A percentile compares a stretch with the other conserved stretches of the same genome.
phyloP scores from a whole-genome alignment of 78 protist species.

The Dictyostelium firmibasis region DNA sequence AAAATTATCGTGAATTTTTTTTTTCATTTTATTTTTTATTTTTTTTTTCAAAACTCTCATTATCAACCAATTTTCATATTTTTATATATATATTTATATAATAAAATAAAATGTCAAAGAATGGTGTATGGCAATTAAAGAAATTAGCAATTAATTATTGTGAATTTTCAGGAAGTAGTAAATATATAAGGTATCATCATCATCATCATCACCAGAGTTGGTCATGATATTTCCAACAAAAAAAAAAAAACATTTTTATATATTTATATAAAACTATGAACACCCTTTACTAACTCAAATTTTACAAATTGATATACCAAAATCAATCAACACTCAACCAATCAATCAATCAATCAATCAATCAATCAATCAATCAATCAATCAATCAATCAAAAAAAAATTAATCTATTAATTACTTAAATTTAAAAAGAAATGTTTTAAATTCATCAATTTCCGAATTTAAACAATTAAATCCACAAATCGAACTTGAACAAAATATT shows the following conservation, averaged over 20 bases:
- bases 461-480: constrained; percentile 45
- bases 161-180: constrained; percentile 59
- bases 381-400: too few species aligned
- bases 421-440: constrained; percentile 66
- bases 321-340: not conserved
- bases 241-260: too few species aligned
- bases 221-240: too few species aligned
- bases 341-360: too few species aligned
- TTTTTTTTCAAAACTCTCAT: not conserved
- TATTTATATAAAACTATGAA: too few species aligned
- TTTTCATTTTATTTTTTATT: not conserved
- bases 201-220: too few species aligned
- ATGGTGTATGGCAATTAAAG: constrained; percentile 72
- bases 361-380: too few species aligned
- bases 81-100: not conserved
- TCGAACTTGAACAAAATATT: constrained; percentile 16
- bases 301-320: not conserved
- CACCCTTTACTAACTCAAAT: too few species aligned
- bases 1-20: not conserved
- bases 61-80: not conserved
- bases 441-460: not conserved
- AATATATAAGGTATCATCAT: constrained; percentile 63
- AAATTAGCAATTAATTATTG: constrained; percentile 40
- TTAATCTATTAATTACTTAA: not conserved
- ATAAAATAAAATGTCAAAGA: constrained; percentile 41